Percentiles rank a stretch among this genome's conserved stretches.
Conservation (phyloP, 805 yeast species). For the Kluyveromyces lactis region DNA sequence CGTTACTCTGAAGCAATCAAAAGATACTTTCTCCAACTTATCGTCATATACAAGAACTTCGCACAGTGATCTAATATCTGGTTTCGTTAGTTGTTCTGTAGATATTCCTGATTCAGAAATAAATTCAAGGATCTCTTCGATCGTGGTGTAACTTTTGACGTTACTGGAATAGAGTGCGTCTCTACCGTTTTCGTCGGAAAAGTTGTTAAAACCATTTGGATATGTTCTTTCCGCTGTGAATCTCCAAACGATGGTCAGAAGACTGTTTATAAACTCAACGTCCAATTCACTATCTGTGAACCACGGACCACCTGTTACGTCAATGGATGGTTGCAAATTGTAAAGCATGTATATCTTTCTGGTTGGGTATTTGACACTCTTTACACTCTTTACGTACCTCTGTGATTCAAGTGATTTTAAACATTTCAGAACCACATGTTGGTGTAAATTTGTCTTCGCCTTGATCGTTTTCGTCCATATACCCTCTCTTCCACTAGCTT, state of each 20-base stretch:
- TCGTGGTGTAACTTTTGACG: constrained; percentile 56
- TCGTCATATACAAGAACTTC: constrained; percentile 86
- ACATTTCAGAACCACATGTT: constrained; percentile 80
- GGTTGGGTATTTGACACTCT: constrained; percentile 87
- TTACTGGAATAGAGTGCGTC: constrained; percentile 41
- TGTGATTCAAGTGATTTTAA: constrained; percentile 73
- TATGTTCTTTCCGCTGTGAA: constrained; percentile 67
- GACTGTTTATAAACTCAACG: constrained; percentile 81
- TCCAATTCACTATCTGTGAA: constrained; percentile 93
- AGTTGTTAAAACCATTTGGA: constrained; percentile 55
- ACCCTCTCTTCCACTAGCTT: constrained; percentile 90
- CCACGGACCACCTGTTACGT: constrained; percentile 99
- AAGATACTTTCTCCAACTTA: constrained; percentile 57
- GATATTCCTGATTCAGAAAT: constrained; percentile 68
- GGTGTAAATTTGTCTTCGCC: constrained; percentile 82
- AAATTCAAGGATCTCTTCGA: constrained; percentile 69
- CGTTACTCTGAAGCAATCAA: constrained; percentile 68
- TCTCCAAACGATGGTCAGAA: constrained; percentile 81
- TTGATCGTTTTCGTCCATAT: constrained; percentile 92
- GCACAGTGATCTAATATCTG: constrained; percentile 74
- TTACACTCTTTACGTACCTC: constrained; percentile 78
- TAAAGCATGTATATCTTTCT: constrained; percentile 94
- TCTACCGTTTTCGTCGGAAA: constrained; percentile 12
- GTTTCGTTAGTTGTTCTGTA: constrained; percentile 63
- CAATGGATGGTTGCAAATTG: constrained; percentile 86